Evolutionary conservation across 176 grass and related monocot genomes (phyloP).

Genomic region (Eragrostis curvula): DNA sequence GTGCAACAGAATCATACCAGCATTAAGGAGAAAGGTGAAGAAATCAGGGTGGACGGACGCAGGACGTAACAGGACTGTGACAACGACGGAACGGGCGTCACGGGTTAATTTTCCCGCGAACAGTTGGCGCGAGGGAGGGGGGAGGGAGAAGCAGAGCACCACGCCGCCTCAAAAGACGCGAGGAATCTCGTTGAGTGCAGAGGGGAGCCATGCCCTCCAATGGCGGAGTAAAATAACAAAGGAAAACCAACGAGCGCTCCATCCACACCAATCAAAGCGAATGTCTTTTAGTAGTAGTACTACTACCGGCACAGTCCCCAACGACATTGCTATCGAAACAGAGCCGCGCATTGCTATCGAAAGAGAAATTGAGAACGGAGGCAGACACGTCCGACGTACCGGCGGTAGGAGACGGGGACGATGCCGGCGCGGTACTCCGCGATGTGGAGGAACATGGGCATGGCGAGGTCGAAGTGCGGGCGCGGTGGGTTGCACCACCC

Average conservation of each 20-base stretch:
- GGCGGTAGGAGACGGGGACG: constrained; percentile 84
- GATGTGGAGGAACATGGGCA: constrained; percentile 91
- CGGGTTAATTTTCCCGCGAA: too few relatives aligned
- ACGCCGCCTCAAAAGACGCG: constrained; percentile 44
- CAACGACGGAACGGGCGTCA: not conserved
- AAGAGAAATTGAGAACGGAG: too few relatives aligned
- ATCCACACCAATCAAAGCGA: constrained; percentile 17
- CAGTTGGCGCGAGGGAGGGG: not conserved
- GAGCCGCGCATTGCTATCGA: too few relatives aligned
- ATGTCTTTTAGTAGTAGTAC: constrained; percentile 38
- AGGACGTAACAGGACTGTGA: not conserved
- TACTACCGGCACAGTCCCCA: not conserved
- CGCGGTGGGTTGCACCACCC: constrained; percentile 92
- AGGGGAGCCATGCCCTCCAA: not conserved
- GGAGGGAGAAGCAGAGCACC: not conserved
- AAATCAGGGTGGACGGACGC: not conserved
- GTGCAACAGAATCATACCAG: not conserved
- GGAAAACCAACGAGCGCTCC: not conserved
- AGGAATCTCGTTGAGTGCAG: not conserved
- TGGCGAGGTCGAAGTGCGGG: constrained; percentile 89
- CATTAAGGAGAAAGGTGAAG: not conserved
- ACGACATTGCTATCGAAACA: too few relatives aligned
- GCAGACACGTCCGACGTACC: constrained; percentile 10
- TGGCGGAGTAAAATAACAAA: not conserved
- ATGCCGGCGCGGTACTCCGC: constrained; percentile 91